Evolutionary conservation across 352 stramenopile species (phyloP), one percentile per base, ranked within the genome.

Genomic region (Phytophthora pluvialis): DNA sequence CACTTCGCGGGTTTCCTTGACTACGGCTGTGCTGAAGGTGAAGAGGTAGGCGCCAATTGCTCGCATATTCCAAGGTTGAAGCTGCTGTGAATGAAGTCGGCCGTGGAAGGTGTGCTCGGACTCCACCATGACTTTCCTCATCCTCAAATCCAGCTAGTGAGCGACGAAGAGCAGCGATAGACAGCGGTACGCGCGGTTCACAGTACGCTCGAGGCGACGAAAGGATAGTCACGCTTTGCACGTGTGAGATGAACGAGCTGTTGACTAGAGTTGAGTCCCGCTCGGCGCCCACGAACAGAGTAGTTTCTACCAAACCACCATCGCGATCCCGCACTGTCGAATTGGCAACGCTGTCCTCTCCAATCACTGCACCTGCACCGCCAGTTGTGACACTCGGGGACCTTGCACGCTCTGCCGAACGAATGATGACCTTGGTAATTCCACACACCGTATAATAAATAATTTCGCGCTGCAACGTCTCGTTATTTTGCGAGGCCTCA

Each of bases 371-470:
- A 18, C 15, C 44, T 4, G 6, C 29, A 46, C 63, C 43, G 11
- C 50, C 45, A 5, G 46, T 64, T 13, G 71, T 54, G 21, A 75
- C 43, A 16, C 59, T 60, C 9, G 73, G 60, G 4, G 67, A 56
- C 33, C 56, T 50, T 18, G 71, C 73, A 49, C 70, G 70, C 43
- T 83, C 70, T 8, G 80, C 73, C 3, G 83, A 76, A 13, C 79
- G 79, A 40, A 88, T 72, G 39, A 92, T 89, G 39, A 81, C 70
- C 61, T 92, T 92, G 16, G 81, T 90, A 61, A 92, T 90, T 25
- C 83, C 83, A 71, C 80, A 89, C 3, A 92, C 81, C 2, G 83
- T 92, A 70, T 90, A 92, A 72, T 90, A 92, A 66, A 92, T 90
- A 75, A 92, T 90, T 56, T 92, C 83, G n/a, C 80, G 81, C 49